These are phyloP conservation scores for Fusarium verticillioides DNA, from an alignment of 2,329 filamentous ascomycete genomes.

Conservation along the genomic window DNA sequence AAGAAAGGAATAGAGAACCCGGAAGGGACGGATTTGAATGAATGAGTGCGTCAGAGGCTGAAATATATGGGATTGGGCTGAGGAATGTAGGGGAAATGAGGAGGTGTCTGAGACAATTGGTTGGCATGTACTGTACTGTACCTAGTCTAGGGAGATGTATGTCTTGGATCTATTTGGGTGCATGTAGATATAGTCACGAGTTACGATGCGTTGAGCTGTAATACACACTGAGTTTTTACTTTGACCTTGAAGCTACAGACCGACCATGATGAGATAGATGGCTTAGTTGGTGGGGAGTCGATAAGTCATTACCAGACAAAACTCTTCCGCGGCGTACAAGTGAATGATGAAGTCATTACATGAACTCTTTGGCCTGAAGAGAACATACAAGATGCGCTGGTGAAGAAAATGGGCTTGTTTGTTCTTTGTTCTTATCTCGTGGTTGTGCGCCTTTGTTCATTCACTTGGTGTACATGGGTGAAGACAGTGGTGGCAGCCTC, in stretches of 20 bases:
- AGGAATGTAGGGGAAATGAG: constrained; percentile 35
- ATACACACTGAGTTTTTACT: neutral
- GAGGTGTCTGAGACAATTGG: constrained; percentile 22
- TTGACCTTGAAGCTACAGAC: neutral
- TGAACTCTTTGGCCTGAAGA: neutral
- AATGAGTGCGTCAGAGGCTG: constrained; percentile 9
- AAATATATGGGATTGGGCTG: constrained; percentile 8
- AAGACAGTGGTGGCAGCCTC: neutral
- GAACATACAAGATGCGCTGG: neutral
- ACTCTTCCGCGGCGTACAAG: neutral
- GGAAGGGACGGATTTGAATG: constrained; percentile 31
- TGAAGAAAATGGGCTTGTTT: neutral
- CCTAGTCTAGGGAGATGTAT: constrained; percentile 2
- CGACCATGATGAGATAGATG: neutral
- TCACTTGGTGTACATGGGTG: neutral
- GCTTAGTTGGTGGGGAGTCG: neutral
- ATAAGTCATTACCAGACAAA: neutral
- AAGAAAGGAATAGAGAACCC: constrained; percentile 32
- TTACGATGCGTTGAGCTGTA: neutral
- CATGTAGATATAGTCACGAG: constrained; percentile 3
- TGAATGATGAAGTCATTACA: neutral
- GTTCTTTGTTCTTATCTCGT: neutral
- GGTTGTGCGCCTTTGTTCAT: constrained; percentile 11
- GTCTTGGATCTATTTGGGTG: constrained; percentile 13
- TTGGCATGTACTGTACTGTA: constrained; percentile 5